These are phyloP conservation scores for Boletus barrowsii DNA, from an alignment of 768 basidiomycete genomes.

Conservation along the genomic window DNA sequence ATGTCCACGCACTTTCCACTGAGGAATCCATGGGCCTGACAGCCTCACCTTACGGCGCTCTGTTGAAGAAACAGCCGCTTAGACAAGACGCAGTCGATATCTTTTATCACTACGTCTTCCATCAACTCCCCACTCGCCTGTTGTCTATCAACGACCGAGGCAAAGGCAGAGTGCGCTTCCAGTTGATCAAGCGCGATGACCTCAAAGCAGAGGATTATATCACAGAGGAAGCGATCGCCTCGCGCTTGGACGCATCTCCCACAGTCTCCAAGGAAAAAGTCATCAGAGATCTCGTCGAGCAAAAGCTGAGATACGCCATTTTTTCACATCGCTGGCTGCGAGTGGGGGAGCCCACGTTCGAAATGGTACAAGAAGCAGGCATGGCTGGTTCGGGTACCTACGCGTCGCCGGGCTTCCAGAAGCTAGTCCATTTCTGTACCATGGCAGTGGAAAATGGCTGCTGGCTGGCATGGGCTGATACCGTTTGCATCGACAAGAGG, in stretches of 20 bases:
- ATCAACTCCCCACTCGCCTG: background rate
- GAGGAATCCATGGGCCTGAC: background rate
- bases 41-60: background rate
- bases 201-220: background rate
- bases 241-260: background rate
- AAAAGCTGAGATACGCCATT: background rate
- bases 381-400: background rate
- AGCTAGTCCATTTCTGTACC: background rate
- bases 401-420: background rate
- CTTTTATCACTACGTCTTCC: background rate
- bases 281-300: background rate
- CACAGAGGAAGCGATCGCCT: background rate
- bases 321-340: conserved; percentile 2
- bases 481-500: conserved; percentile 20
- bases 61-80: background rate
- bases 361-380: background rate
- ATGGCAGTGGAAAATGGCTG: background rate
- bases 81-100: background rate
- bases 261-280: background rate
- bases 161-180: background rate
- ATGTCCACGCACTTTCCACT: background rate
- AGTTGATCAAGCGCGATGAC: background rate
- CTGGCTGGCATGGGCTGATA: conserved; percentile 31
- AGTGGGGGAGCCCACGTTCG: background rate
- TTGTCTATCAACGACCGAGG: background rate